phyloP scores from a whole-genome alignment of 164 flowering plant genomes.

The Platanus orientalis region DNA sequence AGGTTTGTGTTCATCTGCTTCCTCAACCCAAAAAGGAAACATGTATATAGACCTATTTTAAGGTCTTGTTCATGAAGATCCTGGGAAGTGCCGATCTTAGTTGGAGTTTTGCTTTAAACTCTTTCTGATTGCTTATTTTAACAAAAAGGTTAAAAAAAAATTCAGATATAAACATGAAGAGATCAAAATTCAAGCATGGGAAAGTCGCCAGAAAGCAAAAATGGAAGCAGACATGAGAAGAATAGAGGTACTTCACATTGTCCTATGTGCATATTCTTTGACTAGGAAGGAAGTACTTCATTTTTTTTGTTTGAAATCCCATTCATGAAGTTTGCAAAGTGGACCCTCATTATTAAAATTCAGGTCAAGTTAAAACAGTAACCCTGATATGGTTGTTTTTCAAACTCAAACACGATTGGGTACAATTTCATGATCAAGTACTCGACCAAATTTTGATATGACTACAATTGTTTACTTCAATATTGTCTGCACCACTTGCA shows the following conservation, averaged over 20 bases:
- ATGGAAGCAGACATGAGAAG: slow-evolving; percentile 75
- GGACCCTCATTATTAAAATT: neutral
- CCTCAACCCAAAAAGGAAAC: neutral
- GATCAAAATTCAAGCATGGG: slow-evolving; percentile 90
- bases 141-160: neutral
- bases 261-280: neutral
- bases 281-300: neutral
- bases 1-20: slow-evolving; percentile 38
- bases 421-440: neutral
- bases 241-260: slow-evolving; percentile 52
- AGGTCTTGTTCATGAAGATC: neutral
- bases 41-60: too few relatives aligned
- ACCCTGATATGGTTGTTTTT: too few relatives aligned
- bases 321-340: neutral
- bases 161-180: slow-evolving; percentile 77
- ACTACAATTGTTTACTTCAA: too few relatives aligned
- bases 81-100: neutral
- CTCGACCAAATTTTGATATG: neutral
- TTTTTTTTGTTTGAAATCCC: neutral
- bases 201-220: slow-evolving; percentile 69
- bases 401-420: neutral
- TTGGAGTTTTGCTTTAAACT: neutral
- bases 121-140: slow-evolving; percentile 4
- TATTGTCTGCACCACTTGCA: too few relatives aligned
- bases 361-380: neutral